Percentiles rank a stretch among this genome's conserved stretches.
Evolutionary conservation across 179 eudicot genomes (phyloP).

Genomic region (Vitellaria paradoxa): DNA sequence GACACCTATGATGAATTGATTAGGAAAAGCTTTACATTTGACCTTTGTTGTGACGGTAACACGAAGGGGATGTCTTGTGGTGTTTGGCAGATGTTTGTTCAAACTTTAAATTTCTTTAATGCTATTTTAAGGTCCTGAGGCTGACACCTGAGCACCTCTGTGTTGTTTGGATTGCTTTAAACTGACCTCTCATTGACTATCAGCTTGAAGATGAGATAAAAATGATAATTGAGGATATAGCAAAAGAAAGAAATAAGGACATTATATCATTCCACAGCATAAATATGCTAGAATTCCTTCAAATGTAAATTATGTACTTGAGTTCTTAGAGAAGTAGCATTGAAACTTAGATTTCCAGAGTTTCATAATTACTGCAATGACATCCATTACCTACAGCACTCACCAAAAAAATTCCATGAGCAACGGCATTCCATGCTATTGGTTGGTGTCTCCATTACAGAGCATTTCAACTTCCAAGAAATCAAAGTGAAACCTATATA

Average conservation of each 20-base stretch:
- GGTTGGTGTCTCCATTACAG: neutral
- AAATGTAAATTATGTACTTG: neutral
- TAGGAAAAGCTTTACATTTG: neutral
- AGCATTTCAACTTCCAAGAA: neutral
- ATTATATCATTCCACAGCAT: neutral
- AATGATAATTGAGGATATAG: neutral
- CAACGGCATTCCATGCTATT: neutral
- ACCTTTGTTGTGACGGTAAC: neutral
- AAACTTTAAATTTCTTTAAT: neutral
- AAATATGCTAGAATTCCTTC: neutral
- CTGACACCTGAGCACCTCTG: neutral
- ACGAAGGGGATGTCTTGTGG: neutral
- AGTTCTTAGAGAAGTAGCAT: neutral
- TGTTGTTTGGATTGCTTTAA: neutral
- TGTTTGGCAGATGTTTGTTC: neutral
- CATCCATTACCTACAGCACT: no score
- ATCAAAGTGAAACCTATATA: neutral
- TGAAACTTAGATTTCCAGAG: neutral
- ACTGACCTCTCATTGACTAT: neutral
- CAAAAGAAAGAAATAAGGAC: neutral
- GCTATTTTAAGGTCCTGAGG: neutral
- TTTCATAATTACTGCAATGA: neutral
- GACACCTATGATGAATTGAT: neutral
- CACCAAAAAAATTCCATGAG: neutral
- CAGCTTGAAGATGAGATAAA: neutral